Conservation (phyloP, 306 rosid species). For the Biancaea sappan region DNA sequence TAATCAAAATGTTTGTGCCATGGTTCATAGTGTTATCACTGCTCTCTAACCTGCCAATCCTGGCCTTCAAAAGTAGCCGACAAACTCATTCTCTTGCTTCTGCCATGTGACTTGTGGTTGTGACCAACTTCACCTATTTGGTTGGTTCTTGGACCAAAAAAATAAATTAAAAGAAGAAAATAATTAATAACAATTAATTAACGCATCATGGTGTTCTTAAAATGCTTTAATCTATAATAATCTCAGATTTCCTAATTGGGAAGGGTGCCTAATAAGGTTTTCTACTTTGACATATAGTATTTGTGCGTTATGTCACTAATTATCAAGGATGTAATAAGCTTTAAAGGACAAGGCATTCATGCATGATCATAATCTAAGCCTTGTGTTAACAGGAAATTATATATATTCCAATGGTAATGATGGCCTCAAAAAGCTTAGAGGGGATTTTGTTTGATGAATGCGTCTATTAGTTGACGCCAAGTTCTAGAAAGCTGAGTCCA, state of each 20-base stretch:
- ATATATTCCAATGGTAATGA: constrained; percentile 48
- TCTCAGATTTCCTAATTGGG: constrained; percentile 58
- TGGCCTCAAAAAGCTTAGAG: constrained; percentile 55
- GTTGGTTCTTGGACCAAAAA: constrained; percentile 40
- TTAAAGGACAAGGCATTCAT: constrained; percentile 44
- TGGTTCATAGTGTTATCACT: constrained; percentile 51
- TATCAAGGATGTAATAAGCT: constrained; percentile 43
- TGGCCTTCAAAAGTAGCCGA: constrained; percentile 81
- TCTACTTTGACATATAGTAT: not conserved
- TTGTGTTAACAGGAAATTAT: constrained; percentile 40
- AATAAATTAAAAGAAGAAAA: not conserved
- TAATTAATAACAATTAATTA: constrained; percentile 44
- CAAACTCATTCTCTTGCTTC: constrained; percentile 77
- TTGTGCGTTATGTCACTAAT: constrained; percentile 2
- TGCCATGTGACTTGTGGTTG: constrained; percentile 87
- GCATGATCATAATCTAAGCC: constrained; percentile 56
- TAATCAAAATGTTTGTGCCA: constrained; percentile 70
- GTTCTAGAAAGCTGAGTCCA: constrained; percentile 66
- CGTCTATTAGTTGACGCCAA: constrained; percentile 55
- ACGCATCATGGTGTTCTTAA: constrained; percentile 51
- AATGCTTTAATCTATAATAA: constrained; percentile 16
- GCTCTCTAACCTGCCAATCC: constrained; percentile 67
- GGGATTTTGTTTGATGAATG: constrained; percentile 52
- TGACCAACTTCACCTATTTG: constrained; percentile 64
- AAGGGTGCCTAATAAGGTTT: constrained; percentile 58